Evolutionary conservation across 768 basidiomycete genomes (phyloP), one percentile per base, ranked within the genome.

Genomic region (Calocybe gangraenosa): DNA sequence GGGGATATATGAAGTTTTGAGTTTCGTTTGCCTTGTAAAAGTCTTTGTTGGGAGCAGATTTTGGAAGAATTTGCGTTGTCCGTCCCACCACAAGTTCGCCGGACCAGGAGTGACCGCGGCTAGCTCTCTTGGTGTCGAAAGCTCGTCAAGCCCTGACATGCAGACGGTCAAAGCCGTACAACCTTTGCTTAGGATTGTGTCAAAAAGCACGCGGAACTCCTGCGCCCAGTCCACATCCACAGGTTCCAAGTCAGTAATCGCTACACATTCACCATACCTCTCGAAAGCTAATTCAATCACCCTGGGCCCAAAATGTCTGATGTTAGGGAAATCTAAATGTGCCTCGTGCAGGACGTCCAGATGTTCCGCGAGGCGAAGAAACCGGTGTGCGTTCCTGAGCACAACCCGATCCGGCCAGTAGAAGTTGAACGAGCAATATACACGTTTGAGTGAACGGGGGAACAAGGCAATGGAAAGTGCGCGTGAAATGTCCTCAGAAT

Each of bases 391-490:
- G 42, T 41, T 40, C 22, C 15, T 25, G 2, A 33, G 20, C 14
- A 50, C 32, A 13, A 5, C 25, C 1, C 8, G 15, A 20, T 35
- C 11, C 5, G 48, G 48, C 28, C 39, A 35, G n/a, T 34, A 35
- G n/a, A 49, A 53, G 19, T 49, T 42, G 38, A 54, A 47, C 7
- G 50, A 42, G 31, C 46, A 49, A 9, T 34, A 51, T 11, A 57
- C 19, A 3, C 48, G 40, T 13, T 48, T 49, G 3, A 65, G 43
- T 0, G 45, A 17, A 9, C 55, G 49, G 17, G 40, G 41, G 42
- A 58, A 61, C 11, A 60, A 52, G 0, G 61, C 53, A 15, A 48
- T 48, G 2, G 46, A 37, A 13, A 62, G 23, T 1, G 53, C 58
- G 15, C 38, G 46, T 11, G 59, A 23, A 5, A 52, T 46, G 31